Evolutionary conservation across 176 grass and related monocot species (phyloP).

Genomic region (Hordeum vulgare): MorexV3_pseudomolecules_assembly NC_058524.1:52918940-52919439

Average conservation of each 20-base stretch:
- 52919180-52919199: not conserved
- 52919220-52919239: not conserved
- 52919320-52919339: not conserved
- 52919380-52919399: not conserved
- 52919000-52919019: not conserved
- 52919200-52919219: not conserved
- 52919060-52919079: not conserved
- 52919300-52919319: not conserved
- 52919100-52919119: not conserved
- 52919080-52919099: not conserved
- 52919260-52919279: not conserved
- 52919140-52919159: not conserved
- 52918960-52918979: not conserved
- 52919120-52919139: not conserved
- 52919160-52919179: not conserved
- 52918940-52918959: not conserved
- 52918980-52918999: not conserved
- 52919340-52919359: not conserved
- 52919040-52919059: not conserved
- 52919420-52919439: not conserved
- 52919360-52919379: not conserved
- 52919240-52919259: not conserved
- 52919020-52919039: not conserved
- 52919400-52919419: not conserved
- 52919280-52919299: not conserved